Percentiles rank a stretch among this genome's conserved stretches.
Evolutionary conservation across 2,329 filamentous ascomycete species (phyloP).

Genomic region (Fusarium concolor): DNA sequence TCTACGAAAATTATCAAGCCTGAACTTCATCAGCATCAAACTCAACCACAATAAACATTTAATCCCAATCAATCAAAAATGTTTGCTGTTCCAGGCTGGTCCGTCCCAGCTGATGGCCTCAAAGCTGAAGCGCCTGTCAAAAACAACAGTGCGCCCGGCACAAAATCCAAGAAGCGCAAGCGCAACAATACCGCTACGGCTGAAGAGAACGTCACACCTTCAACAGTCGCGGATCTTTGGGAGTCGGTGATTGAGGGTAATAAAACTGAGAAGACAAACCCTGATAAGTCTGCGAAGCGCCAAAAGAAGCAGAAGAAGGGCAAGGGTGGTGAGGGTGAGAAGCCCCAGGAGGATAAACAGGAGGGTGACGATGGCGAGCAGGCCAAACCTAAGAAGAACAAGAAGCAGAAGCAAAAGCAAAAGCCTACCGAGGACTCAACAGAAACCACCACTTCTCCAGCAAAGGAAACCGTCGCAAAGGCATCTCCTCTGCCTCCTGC

Average conservation of each 20-base stretch:
- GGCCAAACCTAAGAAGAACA: conserved; percentile 54
- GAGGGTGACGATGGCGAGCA: conserved; percentile 33
- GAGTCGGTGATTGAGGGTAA: conserved; percentile 82
- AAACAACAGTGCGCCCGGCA: conserved; percentile 50
- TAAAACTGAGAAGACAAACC: conserved; percentile 47
- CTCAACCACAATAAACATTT: conserved; percentile 15
- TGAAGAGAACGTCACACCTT: conserved; percentile 66
- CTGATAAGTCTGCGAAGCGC: conserved; percentile 49
- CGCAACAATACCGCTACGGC: conserved; percentile 45
- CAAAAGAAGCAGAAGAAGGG: conserved; percentile 50
- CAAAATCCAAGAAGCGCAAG: conserved; percentile 71
- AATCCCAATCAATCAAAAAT: conserved; percentile 58
- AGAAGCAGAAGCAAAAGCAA: conserved; percentile 37
- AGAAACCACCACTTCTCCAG: conserved; percentile 23
- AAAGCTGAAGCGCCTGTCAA: conserved; percentile 71
- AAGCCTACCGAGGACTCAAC: conserved; percentile 31
- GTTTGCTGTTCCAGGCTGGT: conserved; percentile 97
- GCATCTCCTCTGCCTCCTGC: conserved; percentile 54
- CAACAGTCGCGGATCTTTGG: conserved; percentile 83
- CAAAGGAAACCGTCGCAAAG: conserved; percentile 42
- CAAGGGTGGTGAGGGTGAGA: conserved; percentile 42
- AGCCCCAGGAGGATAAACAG: conserved; percentile 33
- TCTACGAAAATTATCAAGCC: conserved; percentile 23
- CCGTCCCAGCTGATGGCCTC: conserved; percentile 76
- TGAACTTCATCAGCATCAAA: conserved; percentile 19